Evolutionary conservation across 2,329 filamentous ascomycete species (phyloP), one percentile per base, ranked within the genome.

Genomic region (Stemphylium vesicarium): DNA sequence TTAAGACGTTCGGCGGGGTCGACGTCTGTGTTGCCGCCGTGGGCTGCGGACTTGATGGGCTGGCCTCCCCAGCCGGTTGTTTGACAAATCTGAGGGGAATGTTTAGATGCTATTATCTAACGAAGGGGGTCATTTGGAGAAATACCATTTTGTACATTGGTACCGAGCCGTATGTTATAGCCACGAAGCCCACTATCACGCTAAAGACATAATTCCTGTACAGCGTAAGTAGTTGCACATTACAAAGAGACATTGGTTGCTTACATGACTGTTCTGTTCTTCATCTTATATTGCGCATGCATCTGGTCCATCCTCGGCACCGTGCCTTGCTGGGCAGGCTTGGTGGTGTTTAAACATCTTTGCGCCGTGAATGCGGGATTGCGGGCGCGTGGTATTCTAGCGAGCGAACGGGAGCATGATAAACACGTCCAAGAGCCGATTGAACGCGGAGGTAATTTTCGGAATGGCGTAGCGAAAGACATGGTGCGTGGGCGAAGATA

Each of bases 21-120:
- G 51, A 77, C 77, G 59, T 80, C 81, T 54, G 82, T 78, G 59
- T 70, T 65, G 50, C 80, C 81, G 51, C 79, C 81, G 78, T 91
- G 88, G 40, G 85, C 85, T 16, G 88, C 85, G 12, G 92, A 92
- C 72, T 92, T 91, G 61, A 97, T 85, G 29, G 94, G 94, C 74
- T 96, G 92, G 36, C 94, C 94, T 67, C 92, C 92, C 92, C 92
- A 98, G 68, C 94, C 90, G 11, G 89, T 93, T 13, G 90, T 90
- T 79, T 90, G 87, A 78, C 90, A 94, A 71, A 94, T 92, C 87
- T 91, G 62, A 42, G 2, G 8, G 13, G 26, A 29, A 33, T 41
- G 32, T 33, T 68, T 45, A 63, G 59, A 29, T 22, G 35, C n/a
- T 22, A 11, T 10, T 15, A 18, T 13, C 2, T 8, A 9, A 13